Evolutionary conservation across 495 filamentous ascomycete species (phyloP), one percentile per base, ranked within the genome.

Genomic region (Lepidopterella palustris): DNA sequence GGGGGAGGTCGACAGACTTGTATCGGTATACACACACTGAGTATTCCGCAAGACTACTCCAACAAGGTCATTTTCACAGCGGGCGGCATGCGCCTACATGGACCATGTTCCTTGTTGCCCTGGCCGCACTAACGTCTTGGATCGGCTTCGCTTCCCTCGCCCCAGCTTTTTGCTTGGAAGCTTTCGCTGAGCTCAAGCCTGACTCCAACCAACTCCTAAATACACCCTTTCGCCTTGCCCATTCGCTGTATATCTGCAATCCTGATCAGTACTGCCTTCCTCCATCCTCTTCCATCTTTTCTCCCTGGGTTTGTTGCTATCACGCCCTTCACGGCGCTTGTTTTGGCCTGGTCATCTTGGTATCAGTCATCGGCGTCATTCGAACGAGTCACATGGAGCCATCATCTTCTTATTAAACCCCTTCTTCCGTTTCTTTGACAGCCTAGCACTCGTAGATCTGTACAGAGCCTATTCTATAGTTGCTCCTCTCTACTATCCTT

Each of bases 291-390:
- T 40, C 51, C 27, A 32, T 54, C 27, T 13, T 13, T 27, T 54
- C 24, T 21, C 26, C 18, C 26, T 32, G 18, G 11, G 21, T 18
- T 54, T 32, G 11, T 27, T 11, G 9, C 26, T 40, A 11, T 28
- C 15, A 28, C 24, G 10, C 31, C 6, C 25, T 32, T 24, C 27
- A 18, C 51, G 23, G 26, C 20, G 18, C 31, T 28, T 54, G 51
- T 53, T 51, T 29, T 8, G 10, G 52, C 35, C 28, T 18, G 31
- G 57, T 67, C 59, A 62, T 57, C 60, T 42, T 58, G 64, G 57
- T 67, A 63, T 63, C 64, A 58, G 64, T 55, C 31, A 63, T 67
- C 57, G 57, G 53, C 61, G 60, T 67, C 64, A 67, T 56, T 60
- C 57, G 60, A 45, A 57, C 40, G 42, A 63, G 64, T 67, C 64